Evolutionary conservation across 2,329 filamentous ascomycete genomes (phyloP).

Genomic region (Epichloe scottii): DNA sequence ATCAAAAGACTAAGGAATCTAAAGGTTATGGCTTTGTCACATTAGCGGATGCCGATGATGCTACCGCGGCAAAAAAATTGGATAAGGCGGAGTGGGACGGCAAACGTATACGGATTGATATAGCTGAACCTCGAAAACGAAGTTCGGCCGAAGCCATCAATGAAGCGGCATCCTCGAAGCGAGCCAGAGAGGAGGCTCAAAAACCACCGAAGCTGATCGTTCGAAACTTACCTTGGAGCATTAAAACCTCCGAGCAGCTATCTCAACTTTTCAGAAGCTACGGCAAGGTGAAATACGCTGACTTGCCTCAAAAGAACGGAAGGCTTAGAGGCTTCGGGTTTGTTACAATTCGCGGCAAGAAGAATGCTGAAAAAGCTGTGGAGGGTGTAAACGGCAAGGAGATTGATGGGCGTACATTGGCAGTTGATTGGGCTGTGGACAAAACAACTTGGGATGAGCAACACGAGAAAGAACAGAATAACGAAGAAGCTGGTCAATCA

Average conservation of each 20-base stretch:
- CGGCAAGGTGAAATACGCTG: slow-evolving; percentile 81
- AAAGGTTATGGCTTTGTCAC: slow-evolving; percentile 96
- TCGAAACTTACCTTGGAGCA: slow-evolving; percentile 89
- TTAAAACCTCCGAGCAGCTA: slow-evolving; percentile 76
- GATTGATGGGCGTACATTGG: slow-evolving; percentile 75
- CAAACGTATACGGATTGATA: slow-evolving; percentile 70
- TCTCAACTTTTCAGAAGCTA: slow-evolving; percentile 69
- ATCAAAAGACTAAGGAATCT: slow-evolving; percentile 74
- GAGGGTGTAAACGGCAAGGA: slow-evolving; percentile 78
- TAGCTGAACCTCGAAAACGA: slow-evolving; percentile 76
- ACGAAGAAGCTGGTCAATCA: slow-evolving; percentile 19
- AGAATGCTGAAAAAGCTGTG: slow-evolving; percentile 85
- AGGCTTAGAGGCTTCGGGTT: slow-evolving; percentile 86
- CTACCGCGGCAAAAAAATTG: slow-evolving; percentile 67
- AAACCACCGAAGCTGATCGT: slow-evolving; percentile 71
- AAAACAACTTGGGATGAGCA: slow-evolving; percentile 72
- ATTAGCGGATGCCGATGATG: slow-evolving; percentile 87
- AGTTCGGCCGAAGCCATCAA: slow-evolving; percentile 34
- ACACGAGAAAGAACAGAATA: slow-evolving; percentile 29
- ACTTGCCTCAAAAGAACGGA: slow-evolving; percentile 66
- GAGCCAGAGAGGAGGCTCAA: slow-evolving; percentile 45
- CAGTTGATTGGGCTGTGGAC: slow-evolving; percentile 95
- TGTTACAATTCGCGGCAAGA: slow-evolving; percentile 72
- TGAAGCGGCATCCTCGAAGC: slow-evolving; percentile 31
- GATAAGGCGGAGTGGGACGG: slow-evolving; percentile 69